Evolutionary conservation across 1,139 yeast species (phyloP).

Genomic region (Saccharomyces hybrid): DNA sequence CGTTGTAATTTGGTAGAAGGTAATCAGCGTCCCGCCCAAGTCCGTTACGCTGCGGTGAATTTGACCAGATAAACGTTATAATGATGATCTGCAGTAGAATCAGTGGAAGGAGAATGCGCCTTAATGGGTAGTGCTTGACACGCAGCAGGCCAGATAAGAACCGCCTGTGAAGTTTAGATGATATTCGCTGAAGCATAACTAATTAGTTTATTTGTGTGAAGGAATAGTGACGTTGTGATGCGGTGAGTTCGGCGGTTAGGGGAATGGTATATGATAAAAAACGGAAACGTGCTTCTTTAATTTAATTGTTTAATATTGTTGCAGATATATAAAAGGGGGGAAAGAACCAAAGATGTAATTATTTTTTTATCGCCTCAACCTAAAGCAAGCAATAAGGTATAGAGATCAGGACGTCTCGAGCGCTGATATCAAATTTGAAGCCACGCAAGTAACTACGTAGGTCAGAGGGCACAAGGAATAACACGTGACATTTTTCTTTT

Average conservation of each 20-base stretch:
- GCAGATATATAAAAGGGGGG: neutral
- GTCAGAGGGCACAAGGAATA: neutral
- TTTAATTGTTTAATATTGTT: neutral
- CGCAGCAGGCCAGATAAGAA: neutral
- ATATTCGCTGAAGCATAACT: neutral
- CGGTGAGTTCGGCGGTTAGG: neutral
- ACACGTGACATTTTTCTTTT: neutral
- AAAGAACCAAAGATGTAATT: neutral
- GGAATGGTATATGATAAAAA: neutral
- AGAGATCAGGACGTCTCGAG: neutral
- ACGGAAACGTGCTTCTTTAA: neutral
- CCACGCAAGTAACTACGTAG: neutral
- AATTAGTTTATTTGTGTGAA: neutral
- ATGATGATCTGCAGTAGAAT: neutral
- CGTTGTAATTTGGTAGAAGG: neutral
- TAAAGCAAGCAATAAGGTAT: neutral
- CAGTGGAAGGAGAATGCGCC: neutral
- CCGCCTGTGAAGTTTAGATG: neutral
- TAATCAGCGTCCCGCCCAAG: neutral
- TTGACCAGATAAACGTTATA: neutral
- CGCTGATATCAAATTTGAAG: neutral
- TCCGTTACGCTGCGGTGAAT: neutral
- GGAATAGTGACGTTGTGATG: neutral
- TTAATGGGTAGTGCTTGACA: neutral
- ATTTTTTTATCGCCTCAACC: neutral